These are phyloP conservation scores for Rhododendron kiyosumense DNA, from an alignment of 148 eudicot species.

Conservation along the genomic window DNA sequence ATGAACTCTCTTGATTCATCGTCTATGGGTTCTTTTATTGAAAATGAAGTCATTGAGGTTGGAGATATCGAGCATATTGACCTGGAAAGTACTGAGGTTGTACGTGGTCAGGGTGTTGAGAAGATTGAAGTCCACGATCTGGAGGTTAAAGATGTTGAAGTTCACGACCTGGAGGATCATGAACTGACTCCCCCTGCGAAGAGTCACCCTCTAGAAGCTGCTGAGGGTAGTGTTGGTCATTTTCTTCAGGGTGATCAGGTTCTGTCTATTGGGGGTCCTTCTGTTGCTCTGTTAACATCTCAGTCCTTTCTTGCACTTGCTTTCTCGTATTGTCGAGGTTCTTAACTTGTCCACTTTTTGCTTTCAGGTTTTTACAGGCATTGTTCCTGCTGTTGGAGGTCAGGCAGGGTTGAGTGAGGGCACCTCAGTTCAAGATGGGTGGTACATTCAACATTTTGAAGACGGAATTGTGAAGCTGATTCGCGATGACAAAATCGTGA, in stretches of 20 bases:
- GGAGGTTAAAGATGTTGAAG: not conserved
- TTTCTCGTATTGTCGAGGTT: too few relatives aligned
- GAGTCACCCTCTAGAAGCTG: too few relatives aligned
- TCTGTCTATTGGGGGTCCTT: too few relatives aligned
- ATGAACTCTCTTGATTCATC: conserved; percentile 2
- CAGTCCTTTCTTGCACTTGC: too few relatives aligned
- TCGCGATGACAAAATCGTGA: not conserved
- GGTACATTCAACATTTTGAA: not conserved
- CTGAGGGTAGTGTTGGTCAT: not conserved
- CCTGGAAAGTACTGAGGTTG: not conserved
- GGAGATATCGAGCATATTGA: not conserved
- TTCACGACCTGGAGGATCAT: not conserved
- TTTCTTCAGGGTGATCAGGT: not conserved
- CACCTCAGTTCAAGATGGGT: not conserved
- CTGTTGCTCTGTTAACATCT: too few relatives aligned
- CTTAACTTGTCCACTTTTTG: too few relatives aligned
- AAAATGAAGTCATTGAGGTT: not conserved
- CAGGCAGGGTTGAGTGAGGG: not conserved
- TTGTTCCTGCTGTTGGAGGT: not conserved
- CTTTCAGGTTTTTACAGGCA: not conserved
- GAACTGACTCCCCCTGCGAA: too few relatives aligned
- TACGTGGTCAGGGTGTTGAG: not conserved
- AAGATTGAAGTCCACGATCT: not conserved
- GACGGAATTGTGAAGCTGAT: not conserved
- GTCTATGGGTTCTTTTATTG: not conserved